A percentile compares a stretch with the other conserved stretches of the same genome.
These are phyloP conservation scores for Rhodomyrtus psidioides DNA, from an alignment of 441 rosid species.

Conservation along the genomic window DNA sequence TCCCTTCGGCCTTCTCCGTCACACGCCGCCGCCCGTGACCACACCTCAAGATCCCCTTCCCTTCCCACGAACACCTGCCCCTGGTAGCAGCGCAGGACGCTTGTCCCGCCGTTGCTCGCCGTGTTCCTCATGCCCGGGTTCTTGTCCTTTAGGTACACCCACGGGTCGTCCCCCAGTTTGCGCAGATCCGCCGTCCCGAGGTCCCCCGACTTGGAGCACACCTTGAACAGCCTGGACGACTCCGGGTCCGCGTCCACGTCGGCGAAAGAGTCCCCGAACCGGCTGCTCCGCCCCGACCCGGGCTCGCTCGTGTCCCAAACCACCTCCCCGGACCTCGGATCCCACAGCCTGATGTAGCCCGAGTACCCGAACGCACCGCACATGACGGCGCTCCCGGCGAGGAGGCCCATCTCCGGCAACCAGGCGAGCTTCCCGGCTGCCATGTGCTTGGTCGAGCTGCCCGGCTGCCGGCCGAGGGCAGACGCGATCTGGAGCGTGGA, in stretches of 20 bases:
- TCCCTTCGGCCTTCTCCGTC: constrained; percentile 17
- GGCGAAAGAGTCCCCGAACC: constrained; percentile 84
- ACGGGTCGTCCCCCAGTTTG: constrained; percentile 73
- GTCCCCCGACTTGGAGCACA: constrained; percentile 88
- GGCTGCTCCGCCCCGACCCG: constrained; percentile 82
- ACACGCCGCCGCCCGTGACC: constrained; percentile 39
- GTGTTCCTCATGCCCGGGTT: constrained; percentile 41
- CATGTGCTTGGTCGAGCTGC: constrained; percentile 49
- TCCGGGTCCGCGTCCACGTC: constrained; percentile 66
- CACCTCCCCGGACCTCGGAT: constrained; percentile 46
- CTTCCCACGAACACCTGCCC: constrained; percentile 73
- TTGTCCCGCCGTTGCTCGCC: constrained; percentile 20
- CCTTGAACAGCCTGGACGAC: constrained; percentile 44
- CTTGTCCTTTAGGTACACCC: constrained; percentile 68
- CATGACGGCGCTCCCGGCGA: constrained; percentile 48
- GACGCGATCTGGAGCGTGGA: constrained; percentile 57
- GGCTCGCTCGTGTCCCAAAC: constrained; percentile 95
- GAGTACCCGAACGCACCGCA: constrained; percentile 77
- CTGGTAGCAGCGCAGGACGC: constrained; percentile 57
- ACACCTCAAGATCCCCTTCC: constrained; percentile 72
- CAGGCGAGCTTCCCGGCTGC: constrained; percentile 66
- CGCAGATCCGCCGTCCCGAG: constrained; percentile 82
- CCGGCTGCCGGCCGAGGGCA: constrained; percentile 57
- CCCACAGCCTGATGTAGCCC: constrained; percentile 82
- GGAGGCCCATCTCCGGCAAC: constrained; percentile 34